Conservation (phyloP, 306 rosid genomes). For the Pyrus communis region DNA sequence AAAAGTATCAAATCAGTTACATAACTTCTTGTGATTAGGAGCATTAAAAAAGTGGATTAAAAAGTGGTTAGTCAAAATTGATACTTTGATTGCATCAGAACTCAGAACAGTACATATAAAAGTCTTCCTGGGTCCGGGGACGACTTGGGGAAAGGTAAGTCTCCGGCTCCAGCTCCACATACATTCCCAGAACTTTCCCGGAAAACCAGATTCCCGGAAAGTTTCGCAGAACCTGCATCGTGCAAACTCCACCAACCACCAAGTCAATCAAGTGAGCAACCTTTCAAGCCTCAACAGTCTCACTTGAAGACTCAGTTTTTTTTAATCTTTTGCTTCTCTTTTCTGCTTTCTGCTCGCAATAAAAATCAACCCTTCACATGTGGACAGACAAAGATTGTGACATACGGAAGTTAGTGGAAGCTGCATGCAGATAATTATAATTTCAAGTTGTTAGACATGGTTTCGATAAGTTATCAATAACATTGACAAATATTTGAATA, state of each 20-base stretch:
- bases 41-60: background rate
- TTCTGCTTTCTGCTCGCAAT: background rate
- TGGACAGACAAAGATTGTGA: constrained; percentile 12
- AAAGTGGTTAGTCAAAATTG: background rate
- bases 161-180: background rate
- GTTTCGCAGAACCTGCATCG: constrained; percentile 6
- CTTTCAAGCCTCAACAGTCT: background rate
- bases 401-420: background rate
- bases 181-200: constrained; percentile 29
- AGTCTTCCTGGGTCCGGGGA: background rate
- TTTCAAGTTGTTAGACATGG: background rate
- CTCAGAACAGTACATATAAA: background rate
- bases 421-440: background rate
- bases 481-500: no score
- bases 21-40: background rate
- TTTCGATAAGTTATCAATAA: background rate
- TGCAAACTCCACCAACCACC: background rate
- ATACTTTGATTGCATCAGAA: background rate
- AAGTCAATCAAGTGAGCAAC: background rate
- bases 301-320: background rate
- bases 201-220: constrained; percentile 17
- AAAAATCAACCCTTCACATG: background rate
- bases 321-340: background rate
- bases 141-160: background rate
- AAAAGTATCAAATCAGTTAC: background rate